Conservation (phyloP, 2,329 filamentous ascomycete species). For the Coniochaeta ligniaria region DNA sequence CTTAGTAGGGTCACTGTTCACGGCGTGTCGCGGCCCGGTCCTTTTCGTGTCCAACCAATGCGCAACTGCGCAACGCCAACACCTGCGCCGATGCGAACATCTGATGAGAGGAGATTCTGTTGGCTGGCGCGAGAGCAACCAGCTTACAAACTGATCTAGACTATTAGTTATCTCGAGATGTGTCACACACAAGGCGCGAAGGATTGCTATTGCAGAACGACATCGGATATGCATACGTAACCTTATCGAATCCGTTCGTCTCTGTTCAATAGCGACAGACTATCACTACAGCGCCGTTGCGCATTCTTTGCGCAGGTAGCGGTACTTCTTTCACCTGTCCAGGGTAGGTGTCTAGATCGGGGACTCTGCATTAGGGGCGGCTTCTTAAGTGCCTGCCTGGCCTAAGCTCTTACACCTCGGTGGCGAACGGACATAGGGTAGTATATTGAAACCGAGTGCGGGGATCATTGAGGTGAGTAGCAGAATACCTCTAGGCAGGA, state of each 20-base stretch:
- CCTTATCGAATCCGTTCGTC: no score
- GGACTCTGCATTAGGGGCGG: not conserved
- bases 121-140: not conserved
- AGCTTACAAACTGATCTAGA: not conserved
- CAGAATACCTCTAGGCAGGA: no score
- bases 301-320: slow-evolving; percentile 1
- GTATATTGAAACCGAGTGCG: not conserved
- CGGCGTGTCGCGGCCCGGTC: not conserved
- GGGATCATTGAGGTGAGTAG: no score
- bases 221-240: not conserved
- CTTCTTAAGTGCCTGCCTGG: not conserved
- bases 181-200: not conserved
- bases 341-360: not conserved
- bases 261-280: not conserved
- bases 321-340: not conserved
- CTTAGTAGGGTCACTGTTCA: not conserved
- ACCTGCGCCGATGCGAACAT: not conserved
- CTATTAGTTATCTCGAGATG: not conserved
- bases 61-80: not conserved
- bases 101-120: not conserved
- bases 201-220: not conserved
- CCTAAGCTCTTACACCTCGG: not conserved
- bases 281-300: not conserved
- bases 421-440: not conserved
- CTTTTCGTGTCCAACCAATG: not conserved